A percentile compares a stretch with the other conserved stretches of the same genome.
Evolutionary conservation across 225 moss, liverwort and hornwort species (phyloP).

Genomic region (Polytrichum formosum): DNA sequence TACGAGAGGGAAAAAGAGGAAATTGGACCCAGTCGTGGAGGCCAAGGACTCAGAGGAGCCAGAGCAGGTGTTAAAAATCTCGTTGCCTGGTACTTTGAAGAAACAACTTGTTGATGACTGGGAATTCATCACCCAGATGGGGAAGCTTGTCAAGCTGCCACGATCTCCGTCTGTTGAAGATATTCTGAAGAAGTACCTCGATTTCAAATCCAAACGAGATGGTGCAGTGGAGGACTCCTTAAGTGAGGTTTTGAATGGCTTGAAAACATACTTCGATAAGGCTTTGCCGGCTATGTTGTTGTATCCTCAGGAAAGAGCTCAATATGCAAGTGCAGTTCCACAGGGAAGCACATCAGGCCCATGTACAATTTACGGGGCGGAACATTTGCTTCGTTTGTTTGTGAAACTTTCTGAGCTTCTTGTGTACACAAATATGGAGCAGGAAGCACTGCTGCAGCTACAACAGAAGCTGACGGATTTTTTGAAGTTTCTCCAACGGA

Average conservation of each 20-base stretch:
- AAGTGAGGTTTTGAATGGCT: conserved; percentile 73
- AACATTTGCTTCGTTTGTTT: conserved; percentile 87
- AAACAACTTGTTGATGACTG: conserved; percentile 95
- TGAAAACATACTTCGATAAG: conserved; percentile 86
- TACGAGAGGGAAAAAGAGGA: conserved; percentile 78
- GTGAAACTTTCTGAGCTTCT: conserved; percentile 91
- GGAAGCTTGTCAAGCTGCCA: conserved; percentile 81
- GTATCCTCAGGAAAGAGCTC: conserved; percentile 85
- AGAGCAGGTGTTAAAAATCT: conserved; percentile 75
- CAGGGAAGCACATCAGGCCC: conserved; percentile 66
- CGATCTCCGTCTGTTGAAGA: conserved; percentile 82
- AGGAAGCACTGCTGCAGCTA: conserved; percentile 69
- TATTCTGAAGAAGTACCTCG: conserved; percentile 81
- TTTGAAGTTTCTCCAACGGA: conserved; percentile 87
- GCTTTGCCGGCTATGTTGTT: conserved; percentile 84
- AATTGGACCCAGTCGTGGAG: conserved; percentile 53
- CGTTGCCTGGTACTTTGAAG: conserved; percentile 74
- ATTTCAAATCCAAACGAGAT: conserved; percentile 80
- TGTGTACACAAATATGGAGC: conserved; percentile 85
- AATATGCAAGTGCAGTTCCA: conserved; percentile 69
- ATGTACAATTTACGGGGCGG: conserved; percentile 77
- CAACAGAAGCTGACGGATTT: conserved; percentile 86
- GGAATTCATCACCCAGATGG: conserved; percentile 76
- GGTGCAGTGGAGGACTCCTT: conserved; percentile 69
- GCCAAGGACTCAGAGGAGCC: conserved; percentile 77